Evolutionary conservation across 1,284 basidiomycete species (phyloP).

Genomic region (Ceraceosorus bombacis): DNA sequence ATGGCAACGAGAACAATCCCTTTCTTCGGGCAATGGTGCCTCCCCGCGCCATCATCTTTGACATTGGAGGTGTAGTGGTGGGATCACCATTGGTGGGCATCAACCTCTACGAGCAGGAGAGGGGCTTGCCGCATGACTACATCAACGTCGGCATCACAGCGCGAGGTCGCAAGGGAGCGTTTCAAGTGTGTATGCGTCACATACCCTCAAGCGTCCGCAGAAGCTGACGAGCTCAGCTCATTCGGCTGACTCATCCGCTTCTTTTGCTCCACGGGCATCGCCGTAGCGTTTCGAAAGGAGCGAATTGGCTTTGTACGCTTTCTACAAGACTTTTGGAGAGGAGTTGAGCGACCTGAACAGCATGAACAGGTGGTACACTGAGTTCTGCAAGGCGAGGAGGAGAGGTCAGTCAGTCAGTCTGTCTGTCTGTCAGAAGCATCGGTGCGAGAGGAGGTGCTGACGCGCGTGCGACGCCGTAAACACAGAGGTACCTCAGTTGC

Average conservation of each 20-base stretch:
- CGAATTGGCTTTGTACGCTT: conserved; percentile 41
- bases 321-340: conserved; percentile 43
- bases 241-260: too few species aligned
- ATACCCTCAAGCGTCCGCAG: background rate
- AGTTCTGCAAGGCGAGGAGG: conserved; percentile 28
- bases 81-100: conserved; percentile 45
- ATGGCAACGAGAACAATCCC: too few species aligned
- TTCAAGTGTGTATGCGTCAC: conserved; percentile 32
- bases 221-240: too few species aligned
- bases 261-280: background rate
- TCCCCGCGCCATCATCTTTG: conserved; percentile 37
- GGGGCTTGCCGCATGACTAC: conserved; percentile 44
- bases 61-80: conserved; percentile 49
- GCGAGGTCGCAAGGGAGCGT: conserved; percentile 42
- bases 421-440: conserved; percentile 7
- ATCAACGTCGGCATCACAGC: conserved; percentile 48
- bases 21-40: background rate
- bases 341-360: conserved; percentile 36
- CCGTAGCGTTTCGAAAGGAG: conserved; percentile 41
- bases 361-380: conserved; percentile 33
- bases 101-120: conserved; percentile 32
- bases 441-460: conserved; percentile 8
- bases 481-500: conserved; percentile 34
- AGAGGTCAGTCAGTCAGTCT: too few species aligned
- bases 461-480: background rate